A percentile compares a stretch with the other conserved stretches of the same genome.
phyloP scores from a whole-genome alignment of 257 asterid species.

The Nicotiana benthamiana region DNA sequence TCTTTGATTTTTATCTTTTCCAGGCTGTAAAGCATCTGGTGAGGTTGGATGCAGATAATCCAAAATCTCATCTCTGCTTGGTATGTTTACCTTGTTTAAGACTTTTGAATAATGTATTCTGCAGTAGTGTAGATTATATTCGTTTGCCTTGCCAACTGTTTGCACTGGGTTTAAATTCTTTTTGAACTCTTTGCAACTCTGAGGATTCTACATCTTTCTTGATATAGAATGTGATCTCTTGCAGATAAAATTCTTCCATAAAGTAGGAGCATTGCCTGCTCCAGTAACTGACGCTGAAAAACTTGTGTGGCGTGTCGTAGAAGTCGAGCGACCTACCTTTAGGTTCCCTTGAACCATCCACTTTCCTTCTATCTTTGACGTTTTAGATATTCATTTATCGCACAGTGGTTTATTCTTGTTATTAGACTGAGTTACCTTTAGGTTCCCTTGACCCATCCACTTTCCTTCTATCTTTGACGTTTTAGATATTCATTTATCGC shows the following conservation, averaged over 20 bases:
- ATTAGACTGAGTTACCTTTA: too few relatives aligned
- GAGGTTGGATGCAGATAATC: constrained; percentile 67
- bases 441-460: constrained; percentile 35
- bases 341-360: constrained; percentile 39
- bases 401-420: not conserved
- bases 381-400: not conserved
- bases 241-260: constrained; percentile 77
- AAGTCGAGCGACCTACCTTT: constrained; percentile 66
- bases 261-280: constrained; percentile 62
- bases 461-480: not conserved
- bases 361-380: not conserved
- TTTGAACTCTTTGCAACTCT: not conserved
- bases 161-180: not conserved
- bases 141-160: not conserved
- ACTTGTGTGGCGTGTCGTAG: constrained; percentile 71
- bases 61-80: constrained; percentile 82
- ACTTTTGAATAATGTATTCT: not conserved
- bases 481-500: not conserved
- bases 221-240: constrained; percentile 6
- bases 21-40: constrained; percentile 84
- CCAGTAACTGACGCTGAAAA: constrained; percentile 70
- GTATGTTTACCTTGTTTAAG: constrained; percentile 34
- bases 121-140: not conserved
- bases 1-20: constrained; percentile 15
- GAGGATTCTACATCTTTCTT: not conserved